Evolutionary conservation across 306 rosid genomes (phyloP), one percentile per base, ranked within the genome.

Genomic region (Acacia melanoxylon): DNA sequence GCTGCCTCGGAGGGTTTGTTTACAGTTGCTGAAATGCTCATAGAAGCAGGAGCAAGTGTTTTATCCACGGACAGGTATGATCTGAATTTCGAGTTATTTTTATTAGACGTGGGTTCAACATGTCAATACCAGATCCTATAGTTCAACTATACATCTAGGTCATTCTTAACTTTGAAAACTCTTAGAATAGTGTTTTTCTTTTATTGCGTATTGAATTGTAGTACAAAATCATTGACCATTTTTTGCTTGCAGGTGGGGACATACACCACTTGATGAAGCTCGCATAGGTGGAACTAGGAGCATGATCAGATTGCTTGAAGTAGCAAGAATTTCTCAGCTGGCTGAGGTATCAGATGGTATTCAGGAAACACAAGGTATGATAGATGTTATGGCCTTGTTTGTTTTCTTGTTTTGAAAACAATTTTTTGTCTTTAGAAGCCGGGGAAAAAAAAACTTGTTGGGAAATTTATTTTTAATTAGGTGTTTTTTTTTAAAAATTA

Each of bases 21-120:
- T 76, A n/a, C 49, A 48, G 78, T 72, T 44, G 87, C 82, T 56
- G 83, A 85, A 46, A 51, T 85, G 49, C 85, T 89, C 8, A 37
- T 89, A 76, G 68, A 87, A 58, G 90, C 89, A 58, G 92, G 92
- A 75, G 90, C 90, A 49, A 89, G 87, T 81, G 86, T 87, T 67
- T 59, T 78, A 27, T 75, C 78, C 48, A 87, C 79, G 31, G 90
- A 89, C 81, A 85, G 90, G 92, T 71, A 71, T 42, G 52, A 41
- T 87, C 72, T 56, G 61, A 63, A 42, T 76, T 15, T 31, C 12
- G 59, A 10, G 22, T 41, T 62, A 46, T 74, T 16, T 67, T 71
- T 63, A 74, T 65, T 14, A 71, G 41, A 6, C 22, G n/a, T 8
- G 33, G 22, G 1, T 76, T 68, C 29, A 59, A 37, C 7, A 35